Evolutionary conservation across 2,329 filamentous ascomycete species (phyloP), one percentile per base, ranked within the genome.

Genomic region (Aspergillus brunneoviolaceus): DNA sequence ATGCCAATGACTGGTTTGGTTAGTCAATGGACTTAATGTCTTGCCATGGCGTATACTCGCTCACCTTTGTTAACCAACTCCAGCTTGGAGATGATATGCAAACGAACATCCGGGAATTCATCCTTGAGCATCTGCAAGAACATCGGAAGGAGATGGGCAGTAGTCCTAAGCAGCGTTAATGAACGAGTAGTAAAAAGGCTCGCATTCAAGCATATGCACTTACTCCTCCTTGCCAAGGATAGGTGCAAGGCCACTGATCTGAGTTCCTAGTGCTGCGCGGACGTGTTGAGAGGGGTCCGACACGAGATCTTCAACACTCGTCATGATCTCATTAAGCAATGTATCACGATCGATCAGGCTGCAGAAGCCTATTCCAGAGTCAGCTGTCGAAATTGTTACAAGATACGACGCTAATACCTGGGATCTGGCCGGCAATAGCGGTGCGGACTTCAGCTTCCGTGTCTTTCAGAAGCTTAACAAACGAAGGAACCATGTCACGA

Each of bases 61-160:
- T 64, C 81, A 92, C 91, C 91, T 80, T 97, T 91, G 80, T 99
- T 99, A 65, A 99, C 95, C 64, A 96, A 86, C 81, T 99, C 96
- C 58, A 99, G 87, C 80, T 99, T 99, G n/a, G 95, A 98, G 73
- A 99, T 99, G 76, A 99, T 99, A 80, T 99, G 96, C 61, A 99
- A 87, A 64, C 95, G 90, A 55, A 99, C 95, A 75, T 99, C 95
- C 23, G 95, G 95, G 77, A 97, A 98, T 74, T 99, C 95, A 72
- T 99, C 95, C 84, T 98, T 99, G 70, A 99, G 88, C 95, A 99
- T 99, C 77, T 96, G 91, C 57, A 99, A 84, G 79, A 99, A 98
- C 94, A 99, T 99, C 57, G 95, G 95, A 49, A 99, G 86, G 49
- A 99, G 87, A 76, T 99, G 95, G 69, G 95, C 89, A 67, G 96